These are phyloP conservation scores for Fusarium secorum DNA, from an alignment of 2,329 filamentous ascomycete genomes.

Conservation along the genomic window DNA sequence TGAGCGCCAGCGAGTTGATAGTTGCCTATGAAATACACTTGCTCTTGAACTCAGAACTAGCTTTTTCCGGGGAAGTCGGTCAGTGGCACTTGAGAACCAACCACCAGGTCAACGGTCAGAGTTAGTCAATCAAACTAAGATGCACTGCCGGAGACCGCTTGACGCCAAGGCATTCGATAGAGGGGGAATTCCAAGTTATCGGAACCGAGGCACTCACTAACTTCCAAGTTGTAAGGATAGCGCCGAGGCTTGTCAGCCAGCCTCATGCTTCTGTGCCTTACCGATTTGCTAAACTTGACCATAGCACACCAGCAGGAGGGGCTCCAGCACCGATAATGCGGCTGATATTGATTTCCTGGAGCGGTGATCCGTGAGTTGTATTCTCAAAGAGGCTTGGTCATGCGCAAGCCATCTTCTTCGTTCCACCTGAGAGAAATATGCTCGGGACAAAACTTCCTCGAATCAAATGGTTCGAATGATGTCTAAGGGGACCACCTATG, in stretches of 20 bases:
- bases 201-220: constrained; percentile 6
- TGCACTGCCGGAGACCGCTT: constrained; percentile 11
- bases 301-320: background rate
- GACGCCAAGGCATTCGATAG: constrained; percentile 3
- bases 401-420: constrained; percentile 15
- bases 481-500: background rate
- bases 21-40: constrained; percentile 22
- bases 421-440: background rate
- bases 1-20: constrained; percentile 20
- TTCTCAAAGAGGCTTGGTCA: constrained; percentile 26
- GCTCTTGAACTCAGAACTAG: constrained; percentile 2
- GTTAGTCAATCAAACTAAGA: background rate
- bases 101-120: background rate
- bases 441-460: background rate
- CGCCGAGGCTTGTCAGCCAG: constrained; percentile 27
- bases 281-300: constrained; percentile 2
- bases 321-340: constrained; percentile 2
- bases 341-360: constrained; percentile 8
- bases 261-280: constrained; percentile 22
- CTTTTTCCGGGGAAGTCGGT: background rate
- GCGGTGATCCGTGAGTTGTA: constrained; percentile 9
- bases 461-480: background rate
- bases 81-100: background rate
- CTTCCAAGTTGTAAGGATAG: background rate
- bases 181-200: constrained; percentile 12